Conservation (phyloP, 768 basidiomycete species). For the Mycena capillaripes region DNA sequence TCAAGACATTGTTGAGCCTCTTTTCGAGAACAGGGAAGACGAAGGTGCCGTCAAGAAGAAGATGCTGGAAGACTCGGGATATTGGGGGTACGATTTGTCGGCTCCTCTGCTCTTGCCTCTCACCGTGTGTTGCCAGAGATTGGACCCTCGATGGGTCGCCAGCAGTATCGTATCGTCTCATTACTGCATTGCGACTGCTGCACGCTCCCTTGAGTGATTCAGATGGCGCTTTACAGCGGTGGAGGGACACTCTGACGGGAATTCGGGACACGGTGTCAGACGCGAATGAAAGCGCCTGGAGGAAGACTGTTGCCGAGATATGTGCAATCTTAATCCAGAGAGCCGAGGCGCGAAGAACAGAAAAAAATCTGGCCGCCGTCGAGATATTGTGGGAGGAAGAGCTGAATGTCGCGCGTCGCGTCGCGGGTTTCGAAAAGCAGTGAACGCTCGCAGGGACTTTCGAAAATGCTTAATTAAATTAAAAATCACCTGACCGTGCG, state of each 20-base stretch:
- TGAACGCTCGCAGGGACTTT: too few species aligned
- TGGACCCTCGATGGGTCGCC: slow-evolving; percentile 82
- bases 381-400: slow-evolving; percentile 74
- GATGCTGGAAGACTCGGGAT: slow-evolving; percentile 72
- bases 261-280: slow-evolving; percentile 59
- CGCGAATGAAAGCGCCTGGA: slow-evolving; percentile 66
- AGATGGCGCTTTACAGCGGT: slow-evolving; percentile 55
- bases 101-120: background rate
- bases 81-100: slow-evolving; percentile 80
- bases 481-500: slow-evolving; percentile 13
- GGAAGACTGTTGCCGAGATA: slow-evolving; percentile 50
- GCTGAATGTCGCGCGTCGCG: slow-evolving; percentile 67
- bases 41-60: slow-evolving; percentile 63
- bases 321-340: slow-evolving; percentile 56
- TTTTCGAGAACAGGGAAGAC: slow-evolving; percentile 61
- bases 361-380: slow-evolving; percentile 52
- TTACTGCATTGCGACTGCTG: slow-evolving; percentile 78
- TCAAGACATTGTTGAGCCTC: slow-evolving; percentile 62
- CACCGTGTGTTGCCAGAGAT: slow-evolving; percentile 61
- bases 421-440: background rate
- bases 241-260: slow-evolving; percentile 69
- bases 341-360: slow-evolving; percentile 41
- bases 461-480: slow-evolving; percentile 16
- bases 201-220: slow-evolving; percentile 47
- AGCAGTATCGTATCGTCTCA: slow-evolving; percentile 81